Conservation (phyloP, 768 basidiomycete species). For the Aureoboletus auriporus region DNA sequence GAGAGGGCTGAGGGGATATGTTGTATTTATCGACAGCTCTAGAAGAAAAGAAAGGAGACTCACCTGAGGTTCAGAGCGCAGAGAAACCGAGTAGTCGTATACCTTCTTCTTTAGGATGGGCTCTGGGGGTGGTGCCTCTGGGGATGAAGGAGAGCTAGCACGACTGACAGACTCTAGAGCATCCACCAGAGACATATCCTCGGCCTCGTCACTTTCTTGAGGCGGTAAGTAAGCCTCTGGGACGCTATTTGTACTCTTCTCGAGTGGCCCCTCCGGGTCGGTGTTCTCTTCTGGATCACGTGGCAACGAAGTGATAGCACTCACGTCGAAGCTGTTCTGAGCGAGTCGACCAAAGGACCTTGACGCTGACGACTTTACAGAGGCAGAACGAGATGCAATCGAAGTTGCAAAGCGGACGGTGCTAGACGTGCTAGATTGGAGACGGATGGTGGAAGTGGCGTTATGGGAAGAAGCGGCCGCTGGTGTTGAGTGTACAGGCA, state of each 20-base stretch:
- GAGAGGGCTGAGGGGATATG: constrained; percentile 48
- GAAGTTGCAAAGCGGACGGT: constrained; percentile 50
- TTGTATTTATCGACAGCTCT: neutral
- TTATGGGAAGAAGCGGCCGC: constrained; percentile 46
- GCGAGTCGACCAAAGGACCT: constrained; percentile 30
- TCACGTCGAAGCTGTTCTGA: constrained; percentile 56
- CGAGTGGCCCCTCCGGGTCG: constrained; percentile 35
- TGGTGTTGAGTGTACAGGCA: constrained; percentile 68
- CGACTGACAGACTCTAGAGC: constrained; percentile 55
- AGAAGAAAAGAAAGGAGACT: constrained; percentile 11
- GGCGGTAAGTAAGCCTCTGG: constrained; percentile 53
- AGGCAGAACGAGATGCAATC: constrained; percentile 41
- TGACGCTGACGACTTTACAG: constrained; percentile 32
- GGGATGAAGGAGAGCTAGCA: constrained; percentile 44
- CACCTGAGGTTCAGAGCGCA: constrained; percentile 62
- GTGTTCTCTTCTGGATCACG: constrained; percentile 32
- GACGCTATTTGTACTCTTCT: constrained; percentile 46
- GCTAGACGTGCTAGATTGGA: constrained; percentile 50
- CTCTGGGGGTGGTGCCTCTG: constrained; percentile 31
- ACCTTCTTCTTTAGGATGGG: constrained; percentile 52
- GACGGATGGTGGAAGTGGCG: constrained; percentile 46
- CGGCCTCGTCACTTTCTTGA: constrained; percentile 39
- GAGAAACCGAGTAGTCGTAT: constrained; percentile 53
- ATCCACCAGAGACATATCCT: constrained; percentile 49
- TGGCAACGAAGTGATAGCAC: constrained; percentile 53